Base-by-base conservation (phyloP, 2,329 filamentous ascomycete genomes). In the Fusarium duplospermum region DNA sequence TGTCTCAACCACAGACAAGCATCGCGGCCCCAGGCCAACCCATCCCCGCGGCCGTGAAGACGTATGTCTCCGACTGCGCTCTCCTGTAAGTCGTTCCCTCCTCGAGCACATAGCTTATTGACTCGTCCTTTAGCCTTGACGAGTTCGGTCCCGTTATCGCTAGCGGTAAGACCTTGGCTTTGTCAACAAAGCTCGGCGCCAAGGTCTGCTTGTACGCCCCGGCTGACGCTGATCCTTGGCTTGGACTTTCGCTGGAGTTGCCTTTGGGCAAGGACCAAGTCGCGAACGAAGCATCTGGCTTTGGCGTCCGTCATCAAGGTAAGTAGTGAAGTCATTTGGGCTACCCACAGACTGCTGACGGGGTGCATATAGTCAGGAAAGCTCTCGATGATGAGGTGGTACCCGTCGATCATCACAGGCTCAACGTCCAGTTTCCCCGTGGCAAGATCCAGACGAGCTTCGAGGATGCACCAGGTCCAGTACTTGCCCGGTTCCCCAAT, bases 271-370 rank as follows among this genome's bases (percentile, higher is more conserved):
- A 56, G 7, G 16, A 13, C 3, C 69, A 70, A 29, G 31, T 13
- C 2, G 29, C 27, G 18, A 70, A 67, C 1, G 62, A 70, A 8
- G 52, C n/a, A 0, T 24, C 24, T 2, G 62, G 66, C 1, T 70
- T 71, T 52, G 69, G 69, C 6, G 58, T 70, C n/a, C 33, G 50
- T 4, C 57, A 60, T 18, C n/a, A 22, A 22, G 22, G 69, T 66
- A 6, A 69, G 52, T 11, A 10, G n/a, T n/a, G n/a, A n/a, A n/a
- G n/a, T n/a, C n/a, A n/a, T n/a, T 42, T 6, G 9, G 14, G 18
- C 11, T 31, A 42, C 40, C 40, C 24, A 38, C 14, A 24, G 35
- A 38, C 35, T 18, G 16, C 35, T 38, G 16, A 38, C 35, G 18
- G 35, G 6, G 35, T 18, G 35, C 6, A 8, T 8, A 8, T 18